Evolutionary conservation across 441 rosid genomes (phyloP), one percentile per base, ranked within the genome.

Genomic region (Populus tomentosa): DNA sequence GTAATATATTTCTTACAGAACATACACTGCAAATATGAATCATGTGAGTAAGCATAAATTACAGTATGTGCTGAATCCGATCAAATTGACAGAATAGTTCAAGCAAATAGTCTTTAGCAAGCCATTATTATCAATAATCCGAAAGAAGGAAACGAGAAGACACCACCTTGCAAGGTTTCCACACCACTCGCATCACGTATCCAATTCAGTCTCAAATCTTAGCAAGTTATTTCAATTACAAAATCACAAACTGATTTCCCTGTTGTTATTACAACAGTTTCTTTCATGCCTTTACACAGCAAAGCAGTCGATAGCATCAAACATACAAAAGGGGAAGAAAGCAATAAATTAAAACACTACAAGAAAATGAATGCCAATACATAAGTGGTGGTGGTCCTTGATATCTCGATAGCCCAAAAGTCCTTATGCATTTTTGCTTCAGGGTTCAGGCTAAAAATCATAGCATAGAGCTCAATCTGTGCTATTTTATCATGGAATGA

Each of bases 301-400:
- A 72, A n/a, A 33, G 73, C 73, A 69, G 66, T n/a, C 67, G 20
- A 46, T 46, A 46, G 20, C 56, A 46, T 46, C 50, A 63, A 67
- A 18, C 65, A 50, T 70, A 33, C 46, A 32, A 67, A 46, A 46
- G 56, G 56, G 56, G 56, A 46, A 46, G 56, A 46, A 4, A 46
- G 56, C 20, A 46, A 14, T 13, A 46, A 46, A 46, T 46, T 46
- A 46, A 46, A 46, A 46, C 24, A 18, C 33, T 53, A 33, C 42
- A 33, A 18, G 67, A 21, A 64, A 11, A 74, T 64, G 21, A 74
- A 74, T 64, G 56, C 36, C 70, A 40, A 65, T 26, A 24, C 61
- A 14, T 46, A 46, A 13, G 56, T 13, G 16, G 56, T 46, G 56
- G 56, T 30, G 6, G 36, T 56, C 30, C 26, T 38, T 40, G 13